phyloP scores from a whole-genome alignment of 305 asterid species.

The Andrographis paniculata region DNA sequence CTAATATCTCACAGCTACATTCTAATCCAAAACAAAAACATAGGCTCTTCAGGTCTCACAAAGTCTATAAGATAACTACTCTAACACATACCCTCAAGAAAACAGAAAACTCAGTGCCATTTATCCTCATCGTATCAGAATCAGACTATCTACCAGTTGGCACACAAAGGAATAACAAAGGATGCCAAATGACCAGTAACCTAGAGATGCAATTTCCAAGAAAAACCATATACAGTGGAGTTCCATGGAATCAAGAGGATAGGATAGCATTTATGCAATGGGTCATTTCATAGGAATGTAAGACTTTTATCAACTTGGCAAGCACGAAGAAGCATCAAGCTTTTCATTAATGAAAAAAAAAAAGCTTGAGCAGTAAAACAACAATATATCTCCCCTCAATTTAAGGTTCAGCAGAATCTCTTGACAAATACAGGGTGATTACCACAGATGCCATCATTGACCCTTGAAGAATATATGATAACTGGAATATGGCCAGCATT shows the following conservation, averaged over 20 bases:
- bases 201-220: conserved; percentile 1
- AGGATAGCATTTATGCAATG: background rate
- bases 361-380: conserved; percentile 4
- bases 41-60: background rate
- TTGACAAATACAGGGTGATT: conserved; percentile 17
- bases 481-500: conserved; percentile 79
- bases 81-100: background rate
- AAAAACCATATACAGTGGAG: background rate
- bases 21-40: background rate
- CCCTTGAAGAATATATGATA: conserved; percentile 71
- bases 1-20: background rate
- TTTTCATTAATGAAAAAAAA: no score
- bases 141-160: background rate
- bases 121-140: conserved; percentile 1
- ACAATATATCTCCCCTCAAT: background rate
- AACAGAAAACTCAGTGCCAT: conserved; percentile 1
- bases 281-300: background rate
- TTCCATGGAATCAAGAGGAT: no score
- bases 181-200: background rate
- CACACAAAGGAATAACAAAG: no score
- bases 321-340: background rate
- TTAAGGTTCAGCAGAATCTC: background rate
- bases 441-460: conserved; percentile 96
- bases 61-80: background rate
- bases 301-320: background rate